Conservation (phyloP, 768 basidiomycete species). For the Erythrobasidium yunnanense region DNA sequence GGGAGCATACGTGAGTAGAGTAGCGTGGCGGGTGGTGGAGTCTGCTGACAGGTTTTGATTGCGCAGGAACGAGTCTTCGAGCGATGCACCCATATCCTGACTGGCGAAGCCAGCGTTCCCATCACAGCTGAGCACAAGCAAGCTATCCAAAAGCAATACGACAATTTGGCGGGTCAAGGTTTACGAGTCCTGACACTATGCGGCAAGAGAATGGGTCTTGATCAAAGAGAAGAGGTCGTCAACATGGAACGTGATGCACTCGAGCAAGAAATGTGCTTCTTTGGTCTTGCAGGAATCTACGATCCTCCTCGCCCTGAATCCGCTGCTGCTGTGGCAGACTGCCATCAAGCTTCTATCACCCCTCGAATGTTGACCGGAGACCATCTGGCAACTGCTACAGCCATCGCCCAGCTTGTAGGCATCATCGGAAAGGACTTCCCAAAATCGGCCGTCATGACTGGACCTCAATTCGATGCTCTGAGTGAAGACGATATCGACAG, state of each 20-base stretch:
- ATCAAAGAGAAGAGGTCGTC: conserved; percentile 35
- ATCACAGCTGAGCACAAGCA: background rate
- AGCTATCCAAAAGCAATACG: conserved; percentile 26
- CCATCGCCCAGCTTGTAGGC: conserved; percentile 56
- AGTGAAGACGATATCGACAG: conserved; percentile 48
- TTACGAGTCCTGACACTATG: conserved; percentile 42
- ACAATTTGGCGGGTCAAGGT: conserved; percentile 41
- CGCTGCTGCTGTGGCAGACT: conserved; percentile 42
- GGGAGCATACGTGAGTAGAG: conserved; percentile 35
- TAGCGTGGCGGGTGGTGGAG: background rate
- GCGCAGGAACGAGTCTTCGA: conserved; percentile 46
- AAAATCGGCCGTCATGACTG: conserved; percentile 43
- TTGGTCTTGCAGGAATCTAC: conserved; percentile 43
- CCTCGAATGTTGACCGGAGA: conserved; percentile 52
- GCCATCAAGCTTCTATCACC: conserved; percentile 42
- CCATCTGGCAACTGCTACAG: conserved; percentile 51
- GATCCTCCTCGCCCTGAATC: conserved; percentile 44
- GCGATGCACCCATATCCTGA: conserved; percentile 42
- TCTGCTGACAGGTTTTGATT: background rate
- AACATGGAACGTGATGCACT: conserved; percentile 39
- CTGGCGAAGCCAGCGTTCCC: conserved; percentile 12
- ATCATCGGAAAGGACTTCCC: conserved; percentile 45
- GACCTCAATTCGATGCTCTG: conserved; percentile 43
- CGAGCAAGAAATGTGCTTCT: conserved; percentile 41
- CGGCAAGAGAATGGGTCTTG: conserved; percentile 26